Evolutionary conservation across 2,329 filamentous ascomycete species (phyloP).

Genomic region (Laburnicola sp.): DNA sequence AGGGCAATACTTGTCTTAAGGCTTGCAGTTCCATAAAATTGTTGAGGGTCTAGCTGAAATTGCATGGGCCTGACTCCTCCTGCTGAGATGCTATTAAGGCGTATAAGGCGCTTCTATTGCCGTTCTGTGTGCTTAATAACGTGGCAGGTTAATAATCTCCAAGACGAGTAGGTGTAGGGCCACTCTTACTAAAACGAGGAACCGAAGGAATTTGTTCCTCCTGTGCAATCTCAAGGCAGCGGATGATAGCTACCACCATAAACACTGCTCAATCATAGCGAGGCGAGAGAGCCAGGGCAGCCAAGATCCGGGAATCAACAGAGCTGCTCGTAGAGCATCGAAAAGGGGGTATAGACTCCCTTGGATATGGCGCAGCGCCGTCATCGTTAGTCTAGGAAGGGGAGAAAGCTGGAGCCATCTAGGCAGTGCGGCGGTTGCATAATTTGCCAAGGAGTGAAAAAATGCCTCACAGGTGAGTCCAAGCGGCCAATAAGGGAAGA

Average conservation of each 20-base stretch:
- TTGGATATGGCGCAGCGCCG: constrained; percentile 1
- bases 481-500: constrained; percentile 16
- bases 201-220: constrained; percentile 2
- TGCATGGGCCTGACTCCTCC: not conserved
- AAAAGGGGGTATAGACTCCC: constrained; percentile 2
- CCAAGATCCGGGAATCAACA: not conserved
- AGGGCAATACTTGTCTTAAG: not conserved
- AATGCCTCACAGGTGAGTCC: constrained; percentile 17
- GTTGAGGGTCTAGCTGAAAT: constrained; percentile 2
- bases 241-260: constrained; percentile 1
- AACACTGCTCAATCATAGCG: constrained; percentile 8
- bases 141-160: constrained; percentile 14
- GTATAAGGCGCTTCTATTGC: constrained; percentile 10
- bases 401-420: constrained; percentile 5
- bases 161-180: constrained; percentile 7
- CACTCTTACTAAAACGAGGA: constrained; percentile 1
- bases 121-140: constrained; percentile 12
- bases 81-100: constrained; percentile 14
- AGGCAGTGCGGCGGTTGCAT: constrained; percentile 16
- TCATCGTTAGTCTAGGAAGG: constrained; percentile 1
- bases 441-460: constrained; percentile 14
- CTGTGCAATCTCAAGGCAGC: not conserved
- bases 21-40: not conserved
- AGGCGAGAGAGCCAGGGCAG: not conserved
- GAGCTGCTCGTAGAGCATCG: constrained; percentile 3